Evolutionary conservation across 768 basidiomycete species (phyloP), one percentile per base, ranked within the genome.

Genomic region (Kockovaella imperatae): DNA sequence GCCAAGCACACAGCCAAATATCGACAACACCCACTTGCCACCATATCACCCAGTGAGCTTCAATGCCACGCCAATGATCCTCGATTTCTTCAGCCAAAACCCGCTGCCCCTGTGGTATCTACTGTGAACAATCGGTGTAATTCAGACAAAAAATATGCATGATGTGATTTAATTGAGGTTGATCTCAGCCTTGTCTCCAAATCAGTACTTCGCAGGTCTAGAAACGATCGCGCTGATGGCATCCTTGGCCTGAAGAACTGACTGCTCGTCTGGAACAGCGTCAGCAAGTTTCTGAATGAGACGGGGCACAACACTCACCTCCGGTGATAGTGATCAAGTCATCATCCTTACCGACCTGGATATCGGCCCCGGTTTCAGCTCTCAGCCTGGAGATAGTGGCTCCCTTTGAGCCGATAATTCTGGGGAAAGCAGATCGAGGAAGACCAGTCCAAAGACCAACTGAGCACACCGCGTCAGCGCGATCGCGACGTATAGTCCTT

Each of bases 391-490:
- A 78, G 42, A 96, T 86, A 59, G 88, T 96, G 23, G 87, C 75
- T 45, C 90, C 66, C 60, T 91, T 93, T 10, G 83, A 74, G 31
- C 91, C 91, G 53, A 96, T 88, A 58, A 96, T 91, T 57, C 87
- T 78, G 13, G 91, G 90, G 80, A 96, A 96, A 28, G 78, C 78
- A 29, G 83, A 79, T 54, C 88, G 82, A 14, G 70, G 72, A 11
- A 73, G 54, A 36, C 72, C 72, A 35, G 64, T 65, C 43, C 71
- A 57, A 25, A 70, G 54, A 34, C 72, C 72, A 32, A 73, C 64
- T 62, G 34, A 34, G 5, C 2, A 17, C 34, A 45, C 32, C 53
- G 42, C 45, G 21, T 25, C 21, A 4, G 18, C 14, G 31, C n/a
- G n/a, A n/a, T n/a, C n/a, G n/a, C n/a, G n/a, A n/a, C n/a, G n/a